Evolutionary conservation across 2,329 filamentous ascomycete species (phyloP), one percentile per base, ranked within the genome.

Genomic region (Grosmannia clavigera): DNA sequence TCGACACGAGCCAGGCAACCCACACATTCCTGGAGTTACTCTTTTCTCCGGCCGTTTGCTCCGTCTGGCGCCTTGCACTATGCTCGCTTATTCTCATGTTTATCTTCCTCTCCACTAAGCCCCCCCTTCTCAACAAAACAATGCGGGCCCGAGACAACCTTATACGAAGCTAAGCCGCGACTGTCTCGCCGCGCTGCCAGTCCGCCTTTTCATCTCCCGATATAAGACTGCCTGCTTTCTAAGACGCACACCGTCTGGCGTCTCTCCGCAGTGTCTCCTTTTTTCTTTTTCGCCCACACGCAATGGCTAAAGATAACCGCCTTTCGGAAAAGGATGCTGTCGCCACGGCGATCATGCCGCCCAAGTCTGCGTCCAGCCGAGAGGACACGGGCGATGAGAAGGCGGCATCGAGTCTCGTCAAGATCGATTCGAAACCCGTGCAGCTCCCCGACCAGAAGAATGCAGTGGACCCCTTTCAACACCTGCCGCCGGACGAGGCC

Each of bases 401-500:
- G 55, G 38, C 46, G 31, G 22, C 60, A 54, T 4, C 57, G 52
- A 58, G 66, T 7, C 65, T 78, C 46, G 67, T 71, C 61, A 77
- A 77, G 68, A 71, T 71, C 61, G 77, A 79, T 63, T 77, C 76
- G 55, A 73, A 74, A 57, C 70, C 74, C n/a, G 61, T 69, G 9
- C 66, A 67, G 54, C 31, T 11, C 16, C 22, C 10, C 50, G 31
- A 2, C 46, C 27, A 19, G 25, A 11, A 12, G n/a, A 51, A 40
- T 11, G 51, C 5, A 3, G 75, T 81, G 58, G 75, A 78, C 66
- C 74, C 81, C 3, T 84, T 82, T 67, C 74, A 75, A 31, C 82
- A 89, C 69, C 76, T 92, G 3, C 81, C 86, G 1, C 71, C 80
- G 10, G 69, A 85, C 61, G 86, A 92, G 71, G 84, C 80, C 58